Base-by-base conservation (phyloP, 2,329 filamentous ascomycete species). In the Colletotrichum melonis region DNA sequence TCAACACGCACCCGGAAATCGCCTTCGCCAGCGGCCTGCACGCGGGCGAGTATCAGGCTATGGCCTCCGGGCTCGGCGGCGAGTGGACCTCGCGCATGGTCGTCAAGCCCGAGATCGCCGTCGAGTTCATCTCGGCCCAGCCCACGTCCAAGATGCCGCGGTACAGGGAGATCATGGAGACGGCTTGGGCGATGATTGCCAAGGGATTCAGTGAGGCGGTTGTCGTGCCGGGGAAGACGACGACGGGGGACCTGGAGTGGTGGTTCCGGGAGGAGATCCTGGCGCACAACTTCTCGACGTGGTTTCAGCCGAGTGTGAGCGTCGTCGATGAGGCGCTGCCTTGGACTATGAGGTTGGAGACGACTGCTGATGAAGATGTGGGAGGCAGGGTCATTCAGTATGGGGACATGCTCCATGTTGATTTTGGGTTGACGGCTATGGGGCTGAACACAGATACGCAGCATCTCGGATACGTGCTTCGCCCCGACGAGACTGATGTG, bases 401-500 rank as follows among this genome's bases (percentile, higher is more conserved):
- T 69, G 86, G 86, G 8, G 86, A 88, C 72, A 75, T 86, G 52
- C 81, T 88, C 49, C 86, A 88, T 69, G 85, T 86, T 3, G 86
- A 88, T 74, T 88, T 88, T 74, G 86, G 85, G 46, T 80, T 87
- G 32, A 84, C 85, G 6, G 85, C 85, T 1, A 76, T 87, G 69
- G 84, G 85, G 1, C 77, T 87, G 74, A 87, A 87, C 73, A 87
- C 86, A 1, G 86, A 87, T 69, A 88, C 86, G 1, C 86, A 88
- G 78, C 86, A 88, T 59, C 77, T 88, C 4, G 86, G 81, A 0
- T 88, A 88, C 71, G 86, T 88, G 16, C 80, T 88, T 19, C 77
- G 79, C 5, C 86, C 86, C 0, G 84, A 80, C 22, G 82, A 82
- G 52, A 77, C 78, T 1, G 83, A 86, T 55, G 81, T 88, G 2